A percentile compares a stretch with the other conserved stretches of the same genome.
Evolutionary conservation across 2,329 filamentous ascomycete genomes (phyloP).

Genomic region (Pestalotiopsis sp.): DNA sequence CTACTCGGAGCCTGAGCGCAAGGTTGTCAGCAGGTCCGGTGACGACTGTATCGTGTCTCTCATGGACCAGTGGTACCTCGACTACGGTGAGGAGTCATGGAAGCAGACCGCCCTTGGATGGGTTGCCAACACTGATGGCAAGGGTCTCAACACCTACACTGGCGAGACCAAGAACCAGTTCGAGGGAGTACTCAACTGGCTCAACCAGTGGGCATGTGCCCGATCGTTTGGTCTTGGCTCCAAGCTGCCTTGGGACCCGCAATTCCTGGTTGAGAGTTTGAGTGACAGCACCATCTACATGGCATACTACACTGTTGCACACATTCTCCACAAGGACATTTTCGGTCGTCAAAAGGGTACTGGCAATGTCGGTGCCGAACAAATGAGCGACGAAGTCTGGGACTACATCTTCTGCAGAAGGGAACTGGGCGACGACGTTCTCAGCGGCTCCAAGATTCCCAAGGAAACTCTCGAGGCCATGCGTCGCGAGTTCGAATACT

Average conservation of each 20-base stretch:
- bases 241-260: constrained; percentile 89
- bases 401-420: constrained; percentile 89
- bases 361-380: constrained; percentile 73
- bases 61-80: constrained; percentile 97
- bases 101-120: constrained; percentile 73
- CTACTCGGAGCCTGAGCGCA: constrained; percentile 90
- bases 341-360: constrained; percentile 76
- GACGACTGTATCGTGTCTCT: constrained; percentile 90
- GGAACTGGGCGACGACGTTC: constrained; percentile 67
- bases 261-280: constrained; percentile 90
- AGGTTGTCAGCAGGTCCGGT: constrained; percentile 84
- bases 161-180: constrained; percentile 78
- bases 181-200: constrained; percentile 81
- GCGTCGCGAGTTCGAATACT: constrained; percentile 94
- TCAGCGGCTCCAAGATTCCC: constrained; percentile 69
- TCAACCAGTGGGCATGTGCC: constrained; percentile 94
- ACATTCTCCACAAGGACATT: constrained; percentile 78
- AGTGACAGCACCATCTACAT: constrained; percentile 94
- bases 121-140: constrained; percentile 67
- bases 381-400: constrained; percentile 95
- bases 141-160: constrained; percentile 79
- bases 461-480: constrained; percentile 76
- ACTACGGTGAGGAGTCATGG: constrained; percentile 93
- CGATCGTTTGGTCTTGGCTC: constrained; percentile 91
- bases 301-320: constrained; percentile 73